Percentiles rank a stretch among this genome's conserved stretches.
phyloP scores from a whole-genome alignment of 768 basidiomycete genomes.

The Boletus rubescentipes region DNA sequence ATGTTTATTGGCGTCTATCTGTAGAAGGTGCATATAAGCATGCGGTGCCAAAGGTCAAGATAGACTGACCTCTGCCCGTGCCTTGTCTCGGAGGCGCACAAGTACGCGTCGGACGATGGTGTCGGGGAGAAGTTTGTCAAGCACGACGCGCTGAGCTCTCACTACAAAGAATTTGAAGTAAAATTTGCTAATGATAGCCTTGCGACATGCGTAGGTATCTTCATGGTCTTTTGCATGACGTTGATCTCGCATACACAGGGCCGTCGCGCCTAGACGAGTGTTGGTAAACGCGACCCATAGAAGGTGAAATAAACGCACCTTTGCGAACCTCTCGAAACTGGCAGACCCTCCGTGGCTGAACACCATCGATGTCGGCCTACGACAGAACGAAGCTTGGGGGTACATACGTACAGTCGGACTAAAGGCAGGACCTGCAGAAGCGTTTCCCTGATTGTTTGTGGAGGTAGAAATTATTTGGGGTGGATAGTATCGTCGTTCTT shows the following conservation, averaged over 20 bases:
- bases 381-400: background rate
- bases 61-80: slow-evolving; percentile 69
- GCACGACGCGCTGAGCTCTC: slow-evolving; percentile 72
- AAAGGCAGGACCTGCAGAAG: slow-evolving; percentile 37
- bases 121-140: slow-evolving; percentile 92
- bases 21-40: slow-evolving; percentile 31
- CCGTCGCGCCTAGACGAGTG: slow-evolving; percentile 57
- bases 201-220: slow-evolving; percentile 58
- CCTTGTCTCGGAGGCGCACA: slow-evolving; percentile 73
- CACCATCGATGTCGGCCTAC: background rate
- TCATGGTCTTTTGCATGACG: slow-evolving; percentile 88
- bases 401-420: slow-evolving; percentile 44
- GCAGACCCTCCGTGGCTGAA: slow-evolving; percentile 59
- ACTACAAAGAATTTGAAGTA: slow-evolving; percentile 37
- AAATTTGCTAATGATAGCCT: fast-evolving
- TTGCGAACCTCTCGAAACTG: slow-evolving; percentile 75
- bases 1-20: slow-evolving; percentile 57
- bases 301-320: slow-evolving; percentile 44
- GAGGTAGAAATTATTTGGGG: slow-evolving; percentile 11
- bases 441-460: slow-evolving; percentile 21
- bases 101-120: slow-evolving; percentile 92
- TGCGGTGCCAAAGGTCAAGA: background rate
- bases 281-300: slow-evolving; percentile 1
- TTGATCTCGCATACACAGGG: slow-evolving; percentile 88
- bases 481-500: no score